These are phyloP conservation scores for Linnemannia elongata DNA, from an alignment of 192 early-diverging fungal genomes.

Conservation along the genomic window DNA sequence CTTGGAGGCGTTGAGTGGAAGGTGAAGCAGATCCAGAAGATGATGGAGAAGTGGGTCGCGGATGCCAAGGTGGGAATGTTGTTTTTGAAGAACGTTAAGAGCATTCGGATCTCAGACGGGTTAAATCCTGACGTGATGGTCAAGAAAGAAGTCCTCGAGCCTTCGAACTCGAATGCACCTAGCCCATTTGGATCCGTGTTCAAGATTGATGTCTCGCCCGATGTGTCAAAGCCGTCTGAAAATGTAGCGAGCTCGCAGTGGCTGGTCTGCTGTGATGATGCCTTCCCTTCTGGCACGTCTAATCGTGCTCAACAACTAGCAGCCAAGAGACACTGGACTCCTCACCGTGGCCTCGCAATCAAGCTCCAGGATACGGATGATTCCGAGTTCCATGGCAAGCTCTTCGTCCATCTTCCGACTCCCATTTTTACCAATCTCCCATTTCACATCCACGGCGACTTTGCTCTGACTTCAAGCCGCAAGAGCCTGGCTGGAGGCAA, in stretches of 20 bases:
- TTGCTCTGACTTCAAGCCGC: conserved; percentile 48
- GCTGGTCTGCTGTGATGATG: background rate
- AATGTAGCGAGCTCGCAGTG: background rate
- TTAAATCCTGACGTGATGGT: background rate
- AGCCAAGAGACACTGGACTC: conserved; percentile 6
- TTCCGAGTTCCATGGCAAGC: too few relatives aligned
- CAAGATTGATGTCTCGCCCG: too few relatives aligned
- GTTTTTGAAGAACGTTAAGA: conserved; percentile 21
- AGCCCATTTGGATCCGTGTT: too few relatives aligned
- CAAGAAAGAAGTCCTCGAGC: background rate
- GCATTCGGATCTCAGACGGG: background rate
- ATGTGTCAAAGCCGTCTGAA: too few relatives aligned
- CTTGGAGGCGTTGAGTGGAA: background rate
- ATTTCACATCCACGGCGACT: conserved; percentile 57
- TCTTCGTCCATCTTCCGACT: conserved; percentile 52
- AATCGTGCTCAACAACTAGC: background rate
- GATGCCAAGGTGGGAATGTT: conserved; percentile 27
- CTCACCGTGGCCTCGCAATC: conserved; percentile 28
- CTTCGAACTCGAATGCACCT: background rate
- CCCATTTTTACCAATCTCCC: conserved; percentile 30
- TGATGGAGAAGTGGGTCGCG: conserved; percentile 14
- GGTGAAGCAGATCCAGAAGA: background rate
- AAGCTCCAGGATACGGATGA: too few relatives aligned
- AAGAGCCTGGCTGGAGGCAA: conserved; percentile 20
- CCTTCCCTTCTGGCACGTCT: background rate